Evolutionary conservation across 768 basidiomycete genomes (phyloP).

Genomic region (Boletus speciosus): DNA sequence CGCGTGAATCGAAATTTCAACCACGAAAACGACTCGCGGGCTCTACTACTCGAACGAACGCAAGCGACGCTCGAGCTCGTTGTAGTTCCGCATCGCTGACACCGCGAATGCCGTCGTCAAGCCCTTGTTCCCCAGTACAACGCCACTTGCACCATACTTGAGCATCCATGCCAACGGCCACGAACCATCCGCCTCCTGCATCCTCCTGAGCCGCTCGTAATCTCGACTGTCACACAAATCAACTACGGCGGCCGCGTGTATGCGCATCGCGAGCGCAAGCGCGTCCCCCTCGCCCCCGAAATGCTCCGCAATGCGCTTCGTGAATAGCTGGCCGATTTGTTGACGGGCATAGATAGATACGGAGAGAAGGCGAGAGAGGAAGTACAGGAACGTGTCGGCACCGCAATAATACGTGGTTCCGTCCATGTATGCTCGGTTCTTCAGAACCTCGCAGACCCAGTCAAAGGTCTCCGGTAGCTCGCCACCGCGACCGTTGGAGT

Average conservation of each 20-base stretch:
- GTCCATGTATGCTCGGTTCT: slow-evolving; percentile 20
- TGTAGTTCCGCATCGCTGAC: slow-evolving; percentile 13
- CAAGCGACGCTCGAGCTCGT: slow-evolving; percentile 8
- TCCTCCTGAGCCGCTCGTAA: slow-evolving; percentile 13
- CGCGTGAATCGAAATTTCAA: background rate
- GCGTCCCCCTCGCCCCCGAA: slow-evolving; percentile 20
- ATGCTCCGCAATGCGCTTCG: slow-evolving; percentile 12
- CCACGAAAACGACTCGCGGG: background rate
- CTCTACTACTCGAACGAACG: slow-evolving; percentile 16
- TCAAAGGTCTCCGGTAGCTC: slow-evolving; percentile 21
- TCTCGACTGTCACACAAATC: slow-evolving; percentile 13
- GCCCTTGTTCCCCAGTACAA: slow-evolving; percentile 16
- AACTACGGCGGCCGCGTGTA: slow-evolving; percentile 10
- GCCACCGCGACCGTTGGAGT: slow-evolving; percentile 17
- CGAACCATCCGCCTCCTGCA: slow-evolving; percentile 22
- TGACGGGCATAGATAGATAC: slow-evolving; percentile 16
- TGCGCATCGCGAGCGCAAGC: slow-evolving; percentile 18
- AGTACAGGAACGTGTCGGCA: slow-evolving; percentile 17
- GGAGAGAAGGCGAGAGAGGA: slow-evolving; percentile 20
- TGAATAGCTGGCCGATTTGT: slow-evolving; percentile 10
- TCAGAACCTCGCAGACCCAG: slow-evolving; percentile 18
- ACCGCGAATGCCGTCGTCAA: slow-evolving; percentile 22
- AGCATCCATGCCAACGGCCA: slow-evolving; percentile 22
- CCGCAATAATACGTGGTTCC: slow-evolving; percentile 20
- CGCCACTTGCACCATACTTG: slow-evolving; percentile 2